Base-by-base conservation (phyloP, 257 asterid genomes). In the Forsythia suspensa region DNA sequence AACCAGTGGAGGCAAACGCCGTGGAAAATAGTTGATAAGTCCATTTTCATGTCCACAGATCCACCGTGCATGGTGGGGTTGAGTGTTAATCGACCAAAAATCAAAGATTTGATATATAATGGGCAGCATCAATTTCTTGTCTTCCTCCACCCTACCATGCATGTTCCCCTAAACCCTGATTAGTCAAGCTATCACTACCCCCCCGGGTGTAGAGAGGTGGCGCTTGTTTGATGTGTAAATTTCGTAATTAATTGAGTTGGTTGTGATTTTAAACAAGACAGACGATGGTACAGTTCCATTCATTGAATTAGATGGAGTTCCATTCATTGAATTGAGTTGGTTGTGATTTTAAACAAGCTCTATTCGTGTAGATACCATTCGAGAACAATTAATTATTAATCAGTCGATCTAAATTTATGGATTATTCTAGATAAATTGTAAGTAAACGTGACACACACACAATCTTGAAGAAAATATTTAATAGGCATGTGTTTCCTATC, bases 41-140 rank as follows among this genome's bases (percentile, higher is more conserved):
- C 79, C 70, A 61, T 77, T 79, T 77, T 73, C 67, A 13, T 87
- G 91, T 82, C 85, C 73, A 44, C 9, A 61, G 71, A 78, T 55
- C 71, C 76, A 73, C 16, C 70, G 12, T 70, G 39, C 88, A 81
- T 8, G 84, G 82, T 79, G 88, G 86, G 86, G 71, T 74, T 79
- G n/a, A 42, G 29, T 74, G 61, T 69, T 38, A 4, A 37, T 70
- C 34, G 59, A 80, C 82, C 82, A 1, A 72, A 48, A 77, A 55
- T 51, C 38, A 20, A 15, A 81, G 72, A 46, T 52, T 63, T 24
- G 24, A 24, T 42, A 43, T 44, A 77, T 65, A 78, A 84, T 81
- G 82, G 88, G 85, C 82, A 79, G 69, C 83, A 77, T 83, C 83
- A 41, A 40, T 73, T 41, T 84, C 85, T 77, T 87, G 90, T 89